Evolutionary conservation across 129 eudicot genomes (phyloP).

Genomic region (Artemisia tridentata): DNA sequence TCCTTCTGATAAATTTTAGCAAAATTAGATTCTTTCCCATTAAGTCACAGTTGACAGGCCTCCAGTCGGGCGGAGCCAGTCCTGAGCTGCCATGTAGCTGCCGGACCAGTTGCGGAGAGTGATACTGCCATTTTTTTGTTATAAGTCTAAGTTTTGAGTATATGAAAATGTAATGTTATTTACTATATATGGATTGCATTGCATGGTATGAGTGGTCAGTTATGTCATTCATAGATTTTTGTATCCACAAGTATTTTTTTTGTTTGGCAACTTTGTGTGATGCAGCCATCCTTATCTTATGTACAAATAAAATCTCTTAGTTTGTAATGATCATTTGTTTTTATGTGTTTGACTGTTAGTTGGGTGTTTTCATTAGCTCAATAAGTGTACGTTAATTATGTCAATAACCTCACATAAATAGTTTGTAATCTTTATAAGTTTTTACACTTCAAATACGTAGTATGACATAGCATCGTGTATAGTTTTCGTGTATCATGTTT

Average conservation of each 20-base stretch:
- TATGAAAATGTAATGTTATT: conserved; percentile 14
- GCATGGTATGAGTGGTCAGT: conserved; percentile 47
- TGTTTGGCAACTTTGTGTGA: conserved; percentile 15
- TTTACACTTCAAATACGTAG: too few species aligned
- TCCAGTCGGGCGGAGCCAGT: conserved; percentile 29
- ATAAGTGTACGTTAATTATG: too few species aligned
- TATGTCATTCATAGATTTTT: conserved; percentile 31
- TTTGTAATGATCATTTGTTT: too few species aligned
- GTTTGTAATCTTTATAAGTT: too few species aligned
- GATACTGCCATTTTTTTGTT: conserved; percentile 39
- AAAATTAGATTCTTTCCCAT: conserved; percentile 68
- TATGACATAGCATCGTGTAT: too few species aligned
- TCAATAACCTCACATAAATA: too few species aligned
- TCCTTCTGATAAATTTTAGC: conserved; percentile 22
- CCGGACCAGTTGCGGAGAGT: conserved; percentile 48
- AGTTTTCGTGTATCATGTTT: too few species aligned
- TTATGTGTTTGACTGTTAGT: too few species aligned
- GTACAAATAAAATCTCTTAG: not conserved
- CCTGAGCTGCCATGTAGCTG: conserved; percentile 39
- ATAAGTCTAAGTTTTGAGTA: not conserved
- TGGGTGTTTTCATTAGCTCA: too few species aligned
- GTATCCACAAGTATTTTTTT: conserved; percentile 31
- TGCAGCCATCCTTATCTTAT: conserved; percentile 31
- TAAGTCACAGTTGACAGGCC: conserved; percentile 58
- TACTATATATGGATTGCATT: conserved; percentile 26